Evolutionary conservation across 768 basidiomycete species (phyloP).

Genomic region (Kwoniella shandongensis): DNA sequence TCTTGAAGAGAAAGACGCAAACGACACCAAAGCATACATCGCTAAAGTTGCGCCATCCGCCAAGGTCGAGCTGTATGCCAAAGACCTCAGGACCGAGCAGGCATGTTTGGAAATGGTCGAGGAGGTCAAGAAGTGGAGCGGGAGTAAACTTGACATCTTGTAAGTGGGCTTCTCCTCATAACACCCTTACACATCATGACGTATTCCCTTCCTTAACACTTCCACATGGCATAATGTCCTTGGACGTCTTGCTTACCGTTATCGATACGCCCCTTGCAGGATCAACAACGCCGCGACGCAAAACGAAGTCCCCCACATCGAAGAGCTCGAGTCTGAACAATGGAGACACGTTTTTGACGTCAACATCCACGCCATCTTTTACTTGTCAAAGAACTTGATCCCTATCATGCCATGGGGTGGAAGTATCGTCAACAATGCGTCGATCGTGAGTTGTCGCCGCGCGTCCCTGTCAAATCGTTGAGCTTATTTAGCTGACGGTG

Average conservation of each 20-base stretch:
- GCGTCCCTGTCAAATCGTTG: neutral
- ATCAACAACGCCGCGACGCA: conserved; percentile 59
- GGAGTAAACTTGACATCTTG: conserved; percentile 55
- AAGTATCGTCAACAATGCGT: conserved; percentile 58
- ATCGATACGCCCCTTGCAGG: no score
- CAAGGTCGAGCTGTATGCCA: conserved; percentile 54
- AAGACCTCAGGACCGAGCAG: conserved; percentile 56
- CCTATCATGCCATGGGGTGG: conserved; percentile 56
- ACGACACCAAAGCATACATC: conserved; percentile 55
- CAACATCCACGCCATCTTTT: conserved; percentile 55
- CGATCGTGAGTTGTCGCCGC: conserved; percentile 16
- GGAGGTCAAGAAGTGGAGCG: conserved; percentile 55
- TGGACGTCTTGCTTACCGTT: conserved; percentile 3
- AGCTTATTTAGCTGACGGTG: no score
- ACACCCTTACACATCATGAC: neutral
- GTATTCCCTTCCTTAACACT: neutral
- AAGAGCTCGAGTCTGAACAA: conserved; percentile 55
- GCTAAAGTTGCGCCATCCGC: conserved; percentile 55
- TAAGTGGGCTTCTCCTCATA: conserved; percentile 31
- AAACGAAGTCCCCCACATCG: conserved; percentile 55
- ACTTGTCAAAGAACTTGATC: conserved; percentile 58
- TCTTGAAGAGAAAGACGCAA: conserved; percentile 56
- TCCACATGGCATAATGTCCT: neutral
- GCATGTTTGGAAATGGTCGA: conserved; percentile 55
- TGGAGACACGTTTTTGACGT: conserved; percentile 55